Conservation (phyloP, 805 yeast genomes). For the Ogataea philodendri region DNA sequence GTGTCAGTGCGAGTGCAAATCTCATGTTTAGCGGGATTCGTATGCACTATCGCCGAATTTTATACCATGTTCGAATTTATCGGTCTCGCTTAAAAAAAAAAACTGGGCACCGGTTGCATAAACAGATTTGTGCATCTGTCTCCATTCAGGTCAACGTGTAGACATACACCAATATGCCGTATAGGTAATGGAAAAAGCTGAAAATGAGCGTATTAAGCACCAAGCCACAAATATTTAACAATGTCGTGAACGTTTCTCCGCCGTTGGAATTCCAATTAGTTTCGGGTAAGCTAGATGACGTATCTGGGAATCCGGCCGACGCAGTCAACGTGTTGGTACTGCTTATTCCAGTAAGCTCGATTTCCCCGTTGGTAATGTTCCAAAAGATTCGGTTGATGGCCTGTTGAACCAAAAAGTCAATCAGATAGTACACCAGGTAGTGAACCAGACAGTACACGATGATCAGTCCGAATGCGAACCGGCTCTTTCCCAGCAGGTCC, state of each 20-base stretch:
- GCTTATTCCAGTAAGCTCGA: slow-evolving; percentile 18
- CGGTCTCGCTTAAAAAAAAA: slow-evolving; percentile 8
- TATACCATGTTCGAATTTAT: slow-evolving; percentile 14
- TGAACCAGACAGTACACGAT: slow-evolving; percentile 22
- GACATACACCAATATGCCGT: slow-evolving; percentile 18
- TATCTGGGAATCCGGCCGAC: slow-evolving; percentile 4
- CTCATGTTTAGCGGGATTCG: slow-evolving; percentile 14
- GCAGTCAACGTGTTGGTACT: slow-evolving; percentile 11
- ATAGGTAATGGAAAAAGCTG: slow-evolving; percentile 23
- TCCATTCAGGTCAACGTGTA: slow-evolving; percentile 15
- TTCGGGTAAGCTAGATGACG: slow-evolving; percentile 1
- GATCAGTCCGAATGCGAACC: slow-evolving; percentile 18
- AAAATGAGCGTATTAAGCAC: slow-evolving; percentile 22
- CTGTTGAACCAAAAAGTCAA: slow-evolving; percentile 22
- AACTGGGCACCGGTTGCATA: neutral
- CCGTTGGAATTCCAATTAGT: slow-evolving; percentile 18
- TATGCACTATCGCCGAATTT: neutral
- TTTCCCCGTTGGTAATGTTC: slow-evolving; percentile 15
- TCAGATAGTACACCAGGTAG: slow-evolving; percentile 21
- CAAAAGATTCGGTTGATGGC: slow-evolving; percentile 19
- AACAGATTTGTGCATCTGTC: slow-evolving; percentile 1
- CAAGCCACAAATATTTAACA: slow-evolving; percentile 20
- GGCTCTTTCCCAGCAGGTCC: slow-evolving; percentile 19
- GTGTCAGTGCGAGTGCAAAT: slow-evolving; percentile 9
- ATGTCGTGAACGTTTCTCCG: slow-evolving; percentile 20